phyloP scores from a whole-genome alignment of 1,139 yeast species.

The Geotrichum macrosporum region DNA sequence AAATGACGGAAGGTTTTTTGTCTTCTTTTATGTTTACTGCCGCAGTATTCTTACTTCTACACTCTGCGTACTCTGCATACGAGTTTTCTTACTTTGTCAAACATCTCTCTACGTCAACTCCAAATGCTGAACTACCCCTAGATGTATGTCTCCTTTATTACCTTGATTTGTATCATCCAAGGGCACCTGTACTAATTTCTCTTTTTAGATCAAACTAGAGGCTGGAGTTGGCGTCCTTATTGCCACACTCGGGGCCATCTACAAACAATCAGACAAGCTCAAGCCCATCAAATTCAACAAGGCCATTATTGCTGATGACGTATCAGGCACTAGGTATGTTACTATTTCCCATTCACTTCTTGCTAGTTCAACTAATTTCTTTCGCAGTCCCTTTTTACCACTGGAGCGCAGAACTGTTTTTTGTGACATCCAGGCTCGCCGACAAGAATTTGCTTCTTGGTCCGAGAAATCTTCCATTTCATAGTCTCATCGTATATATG shows the following conservation, averaged over 20 bases:
- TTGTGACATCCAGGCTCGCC: constrained; percentile 31
- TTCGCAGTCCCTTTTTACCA: constrained; percentile 30
- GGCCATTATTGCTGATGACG: constrained; percentile 31
- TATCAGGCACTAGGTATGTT: constrained; percentile 29
- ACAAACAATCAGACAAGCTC: constrained; percentile 27
- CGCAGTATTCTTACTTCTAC: constrained; percentile 32
- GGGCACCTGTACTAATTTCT: not conserved
- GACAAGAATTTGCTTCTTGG: constrained; percentile 35
- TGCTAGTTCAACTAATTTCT: constrained; percentile 13
- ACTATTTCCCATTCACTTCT: not conserved
- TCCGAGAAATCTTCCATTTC: constrained; percentile 3
- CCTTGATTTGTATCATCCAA: too few relatives aligned
- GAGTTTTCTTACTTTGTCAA: constrained; percentile 34
- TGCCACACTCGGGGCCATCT: constrained; percentile 28
- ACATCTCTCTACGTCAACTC: constrained; percentile 25
- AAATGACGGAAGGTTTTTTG: not conserved
- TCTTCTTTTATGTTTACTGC: constrained; percentile 23
- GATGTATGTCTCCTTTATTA: constrained; percentile 28
- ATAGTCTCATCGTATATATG: too few relatives aligned
- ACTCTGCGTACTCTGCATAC: constrained; percentile 38
- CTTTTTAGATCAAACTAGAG: constrained; percentile 33
- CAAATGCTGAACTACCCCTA: constrained; percentile 28
- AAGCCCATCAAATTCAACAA: constrained; percentile 33
- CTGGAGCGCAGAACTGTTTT: constrained; percentile 38
- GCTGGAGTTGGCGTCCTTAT: constrained; percentile 31